Evolutionary conservation across 495 filamentous ascomycete genomes (phyloP), one percentile per base, ranked within the genome.

Genomic region (Penicillium coffeae): DNA sequence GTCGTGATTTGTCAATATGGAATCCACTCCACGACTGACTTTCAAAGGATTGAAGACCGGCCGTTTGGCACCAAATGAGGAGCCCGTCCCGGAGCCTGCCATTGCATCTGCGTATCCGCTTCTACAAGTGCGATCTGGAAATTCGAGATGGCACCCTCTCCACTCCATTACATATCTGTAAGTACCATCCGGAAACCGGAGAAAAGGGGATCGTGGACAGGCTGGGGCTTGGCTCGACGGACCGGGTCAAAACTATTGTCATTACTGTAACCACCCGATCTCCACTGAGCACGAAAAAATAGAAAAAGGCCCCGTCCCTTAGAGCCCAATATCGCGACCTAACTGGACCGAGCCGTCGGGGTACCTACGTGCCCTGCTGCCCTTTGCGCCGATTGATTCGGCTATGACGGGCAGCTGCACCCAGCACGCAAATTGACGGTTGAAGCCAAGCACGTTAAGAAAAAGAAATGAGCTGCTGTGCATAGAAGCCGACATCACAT

Each of bases 161-260:
- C 6, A 27, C 5, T 14, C 10, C 20, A 42, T 4, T 5, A 19
- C 16, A n/a, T 3, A 41, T 41, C 16, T 10, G 16, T 37, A 15
- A 41, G 6, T 22, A 19, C 14, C 32, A 37, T 8, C 20, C 14
- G 16, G 18, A 37, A 13, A 45, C n/a, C 7, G 8, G 3, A 19
- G 37, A 47, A 39, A 27, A 38, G 47, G 42, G 32, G 34, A 42
- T 21, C 25, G 38, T 15, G 48, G 16, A 14, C 9, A 47, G 25
- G 16, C 30, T 18, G 15, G 19, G 32, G 21, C 30, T 9, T 34
- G 15, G 25, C 38, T n/a, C n/a, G 39, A 40, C 42, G 43, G 34
- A 27, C 42, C 18, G 40, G 32, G 42, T 41, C 22, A 10, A 21
- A 42, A 52, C 55, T 59, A 58, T 55, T 59, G 52, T 48, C 58